Evolutionary conservation across 495 filamentous ascomycete genomes (phyloP).

Genomic region (Aspergillus nanangensis): DNA sequence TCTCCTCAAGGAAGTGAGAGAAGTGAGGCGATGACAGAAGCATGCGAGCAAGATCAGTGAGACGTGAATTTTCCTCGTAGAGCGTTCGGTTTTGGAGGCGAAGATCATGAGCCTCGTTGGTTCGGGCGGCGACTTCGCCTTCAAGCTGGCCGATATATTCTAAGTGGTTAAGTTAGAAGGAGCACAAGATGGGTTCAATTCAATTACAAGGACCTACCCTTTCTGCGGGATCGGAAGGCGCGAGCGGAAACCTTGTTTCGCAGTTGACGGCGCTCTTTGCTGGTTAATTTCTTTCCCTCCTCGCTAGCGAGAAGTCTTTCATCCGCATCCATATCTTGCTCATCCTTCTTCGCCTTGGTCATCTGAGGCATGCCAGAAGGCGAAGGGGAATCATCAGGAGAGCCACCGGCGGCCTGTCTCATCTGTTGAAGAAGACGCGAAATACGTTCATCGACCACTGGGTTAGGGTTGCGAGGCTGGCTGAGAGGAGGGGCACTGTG

Average conservation of each 20-base stretch:
- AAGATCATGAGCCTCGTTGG: conserved; percentile 67
- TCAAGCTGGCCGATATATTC: conserved; percentile 96
- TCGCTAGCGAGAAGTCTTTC: conserved; percentile 89
- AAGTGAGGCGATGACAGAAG: conserved; percentile 86
- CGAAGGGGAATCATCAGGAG: conserved; percentile 45
- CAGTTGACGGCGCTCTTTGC: conserved; percentile 89
- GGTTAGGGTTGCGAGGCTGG: conserved; percentile 53
- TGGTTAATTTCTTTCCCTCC: conserved; percentile 93
- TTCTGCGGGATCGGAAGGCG: conserved; percentile 90
- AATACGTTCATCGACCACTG: conserved; percentile 79
- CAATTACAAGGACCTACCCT: conserved; percentile 59
- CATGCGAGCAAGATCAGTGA: conserved; percentile 73
- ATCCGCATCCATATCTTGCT: conserved; percentile 98
- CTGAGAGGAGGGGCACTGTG: conserved; percentile 28
- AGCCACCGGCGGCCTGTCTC: conserved; percentile 58
- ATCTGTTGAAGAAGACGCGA: conserved; percentile 80
- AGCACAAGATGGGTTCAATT: background rate
- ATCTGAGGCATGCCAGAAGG: conserved; percentile 44
- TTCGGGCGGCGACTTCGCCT: conserved; percentile 68
- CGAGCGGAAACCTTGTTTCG: conserved; percentile 98
- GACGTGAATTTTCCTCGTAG: conserved; percentile 72
- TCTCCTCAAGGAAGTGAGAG: conserved; percentile 70
- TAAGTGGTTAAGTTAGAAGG: conserved; percentile 28
- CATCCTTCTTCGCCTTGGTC: conserved; percentile 74
- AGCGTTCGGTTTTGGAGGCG: conserved; percentile 67